Base-by-base conservation (phyloP, 345 rosid species). In the Noccaea caerulescens region DNA sequence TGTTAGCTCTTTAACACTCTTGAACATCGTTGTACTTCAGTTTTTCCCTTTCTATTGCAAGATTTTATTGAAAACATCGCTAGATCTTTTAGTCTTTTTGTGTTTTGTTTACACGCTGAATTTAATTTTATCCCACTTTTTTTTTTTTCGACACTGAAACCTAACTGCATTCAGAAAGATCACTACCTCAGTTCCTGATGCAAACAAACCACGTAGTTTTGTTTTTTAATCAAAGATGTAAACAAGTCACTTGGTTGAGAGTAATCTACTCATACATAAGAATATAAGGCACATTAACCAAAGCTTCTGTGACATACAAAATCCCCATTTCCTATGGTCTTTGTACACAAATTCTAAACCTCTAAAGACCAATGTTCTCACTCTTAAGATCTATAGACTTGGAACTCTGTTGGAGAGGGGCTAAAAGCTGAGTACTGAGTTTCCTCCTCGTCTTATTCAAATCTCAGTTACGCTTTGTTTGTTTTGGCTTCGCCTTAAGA, bases 1-100 rank as follows among this genome's bases (percentile, higher is more conserved):
- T 61, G 0, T 57, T 46, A 57, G 71, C 53, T 50, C 30, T 57
- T 73, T 58, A 38, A 36, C 45, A 34, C 69, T 72, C 6, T 36
- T 55, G 13, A 55, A 44, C 65, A 64, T 27, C 64, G 2, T 23
- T 27, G 1, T 53, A 50, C 6, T 14, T 2, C 30, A 3, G 30
- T 20, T 47, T n/a, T 10, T 12, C 11, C 53, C 44, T 36, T 23
- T 14, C 11, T 66, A 43, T 66, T 41, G 60, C 41, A 50, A 73
- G 46, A 61, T 20, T 66, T 58, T 5, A 13, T 33, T 61, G 9
- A 49, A 73, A 39, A 58, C 66, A 49, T 38, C 60, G 30, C 2
- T 47, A 44, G 16, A 10, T 54, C 42, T 30, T 18, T 20, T 20
- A 20, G 23, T 20, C 23, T 30, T 62, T 9, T 13, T 34, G 13